These are phyloP conservation scores for Alternaria incomplexa DNA, from an alignment of 2,329 filamentous ascomycete species.

Conservation along the genomic window DNA sequence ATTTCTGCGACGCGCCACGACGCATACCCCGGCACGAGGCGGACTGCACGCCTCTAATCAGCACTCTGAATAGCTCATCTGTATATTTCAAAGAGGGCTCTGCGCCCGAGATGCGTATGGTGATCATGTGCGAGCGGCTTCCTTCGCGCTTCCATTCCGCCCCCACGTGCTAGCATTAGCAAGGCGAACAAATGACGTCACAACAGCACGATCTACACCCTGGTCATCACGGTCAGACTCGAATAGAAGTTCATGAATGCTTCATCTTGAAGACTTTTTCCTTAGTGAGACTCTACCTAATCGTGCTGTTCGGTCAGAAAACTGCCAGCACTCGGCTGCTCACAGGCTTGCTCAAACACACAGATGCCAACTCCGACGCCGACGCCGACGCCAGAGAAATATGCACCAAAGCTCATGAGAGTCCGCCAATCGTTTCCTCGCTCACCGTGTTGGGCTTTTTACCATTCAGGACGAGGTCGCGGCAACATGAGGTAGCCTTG, in stretches of 20 bases:
- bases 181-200: neutral
- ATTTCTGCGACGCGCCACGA: neutral
- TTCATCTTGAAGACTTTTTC: neutral
- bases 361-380: no score
- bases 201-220: neutral
- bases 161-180: neutral
- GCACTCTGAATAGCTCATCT: neutral
- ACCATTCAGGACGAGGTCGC: conserved; percentile 26
- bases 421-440: neutral
- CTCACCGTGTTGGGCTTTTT: neutral
- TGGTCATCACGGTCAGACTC: neutral
- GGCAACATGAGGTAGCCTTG: conserved; percentile 24
- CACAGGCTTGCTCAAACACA: neutral
- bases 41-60: neutral
- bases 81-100: neutral
- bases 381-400: neutral
- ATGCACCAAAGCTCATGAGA: neutral
- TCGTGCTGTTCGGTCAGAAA: neutral
- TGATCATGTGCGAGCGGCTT: neutral
- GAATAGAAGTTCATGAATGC: neutral
- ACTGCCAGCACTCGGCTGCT: neutral
- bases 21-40: neutral
- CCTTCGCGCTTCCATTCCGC: neutral
- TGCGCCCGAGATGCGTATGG: neutral
- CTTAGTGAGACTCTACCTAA: neutral